phyloP scores from a whole-genome alignment of 2,329 filamentous ascomycete genomes.

The Orbilia ellipsospora region DNA sequence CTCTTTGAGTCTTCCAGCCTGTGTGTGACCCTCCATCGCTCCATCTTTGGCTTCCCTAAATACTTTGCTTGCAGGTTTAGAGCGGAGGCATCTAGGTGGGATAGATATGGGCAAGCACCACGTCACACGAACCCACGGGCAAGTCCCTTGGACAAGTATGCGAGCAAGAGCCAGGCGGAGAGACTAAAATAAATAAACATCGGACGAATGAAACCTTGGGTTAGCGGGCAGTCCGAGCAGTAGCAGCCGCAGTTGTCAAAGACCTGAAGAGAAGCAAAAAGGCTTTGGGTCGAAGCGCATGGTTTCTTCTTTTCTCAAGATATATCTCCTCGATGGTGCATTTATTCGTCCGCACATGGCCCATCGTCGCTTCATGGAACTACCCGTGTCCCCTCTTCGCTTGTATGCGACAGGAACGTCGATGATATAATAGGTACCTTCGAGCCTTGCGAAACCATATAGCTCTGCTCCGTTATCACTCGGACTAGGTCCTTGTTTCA shows the following conservation, averaged over 20 bases:
- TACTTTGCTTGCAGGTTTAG: slow-evolving; percentile 16
- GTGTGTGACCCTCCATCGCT: slow-evolving; percentile 13
- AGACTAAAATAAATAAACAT: slow-evolving; percentile 41
- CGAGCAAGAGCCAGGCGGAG: slow-evolving; percentile 9
- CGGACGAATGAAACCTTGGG: slow-evolving; percentile 48
- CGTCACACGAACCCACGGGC: slow-evolving; percentile 52
- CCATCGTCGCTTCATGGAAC: neutral
- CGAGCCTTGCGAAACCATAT: slow-evolving; percentile 24
- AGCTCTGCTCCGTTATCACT: slow-evolving; percentile 46
- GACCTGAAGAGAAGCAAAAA: slow-evolving; percentile 9
- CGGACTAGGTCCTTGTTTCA: slow-evolving; percentile 28
- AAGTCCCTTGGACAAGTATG: slow-evolving; percentile 30
- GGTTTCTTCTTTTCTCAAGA: slow-evolving; percentile 33
- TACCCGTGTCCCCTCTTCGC: slow-evolving; percentile 29
- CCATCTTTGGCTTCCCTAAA: slow-evolving; percentile 14
- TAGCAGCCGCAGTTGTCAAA: slow-evolving; percentile 16
- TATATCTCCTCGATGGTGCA: slow-evolving; percentile 28
- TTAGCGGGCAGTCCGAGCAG: slow-evolving; percentile 27
- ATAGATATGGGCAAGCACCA: slow-evolving; percentile 46
- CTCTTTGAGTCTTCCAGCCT: slow-evolving; percentile 13
- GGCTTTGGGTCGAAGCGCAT: slow-evolving; percentile 13
- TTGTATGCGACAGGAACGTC: slow-evolving; percentile 35
- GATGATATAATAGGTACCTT: slow-evolving; percentile 12
- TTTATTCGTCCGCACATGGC: slow-evolving; percentile 21
- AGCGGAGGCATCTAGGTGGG: slow-evolving; percentile 11